Base-by-base conservation (phyloP, 1,284 basidiomycete genomes). In the Puccinia horiana region DNA sequence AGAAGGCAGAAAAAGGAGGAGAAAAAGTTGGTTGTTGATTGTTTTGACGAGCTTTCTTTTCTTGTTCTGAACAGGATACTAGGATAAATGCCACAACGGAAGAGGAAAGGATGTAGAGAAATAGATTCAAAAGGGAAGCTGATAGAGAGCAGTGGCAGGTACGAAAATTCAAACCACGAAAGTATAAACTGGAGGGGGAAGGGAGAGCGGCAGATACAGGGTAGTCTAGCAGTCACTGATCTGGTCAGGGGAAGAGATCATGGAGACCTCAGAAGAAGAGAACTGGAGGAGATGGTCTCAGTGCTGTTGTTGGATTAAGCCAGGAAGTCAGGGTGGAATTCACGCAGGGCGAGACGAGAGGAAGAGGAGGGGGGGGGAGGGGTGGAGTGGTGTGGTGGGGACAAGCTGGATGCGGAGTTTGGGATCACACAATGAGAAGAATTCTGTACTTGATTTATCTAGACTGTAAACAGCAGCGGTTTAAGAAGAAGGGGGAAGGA, bases 371-470 rank as follows among this genome's bases (percentile, higher is more conserved):
- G 29, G 14, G 2, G 40, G 58, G n/a, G 12, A 18, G 42, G 40
- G 11, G 12, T 1, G 37, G 40, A 18, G 8, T 6, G 32, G 32
- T 20, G 20, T 58, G 56, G 61, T 49, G n/a, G 56, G 4, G 40
- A 65, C 11, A 58, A 49, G 52, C n/a, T 47, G 42, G 56, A 76
- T 44, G 75, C 75, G 75, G 75, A 76, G 75, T 76, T 76, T 76
- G 75, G 75, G 75, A 76, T 76, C 75, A 76, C 75, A 76, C 75
- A 58, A 74, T 58, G 47, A 40, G 44, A 4, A 72, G 69, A 72
- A 72, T 47, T n/a, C 69, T n/a, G 40, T 42, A 42, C 35, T 67
- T 20, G 42, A 42, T 67, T 67, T 35, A 37, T 67, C 32, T 58
- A 26, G 32, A 54, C 72, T 74, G 72, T 58, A 54, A 54, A 72